Evolutionary conservation across 805 yeast genomes (phyloP).

Genomic region (Alloascoidea hylecoeti): DNA sequence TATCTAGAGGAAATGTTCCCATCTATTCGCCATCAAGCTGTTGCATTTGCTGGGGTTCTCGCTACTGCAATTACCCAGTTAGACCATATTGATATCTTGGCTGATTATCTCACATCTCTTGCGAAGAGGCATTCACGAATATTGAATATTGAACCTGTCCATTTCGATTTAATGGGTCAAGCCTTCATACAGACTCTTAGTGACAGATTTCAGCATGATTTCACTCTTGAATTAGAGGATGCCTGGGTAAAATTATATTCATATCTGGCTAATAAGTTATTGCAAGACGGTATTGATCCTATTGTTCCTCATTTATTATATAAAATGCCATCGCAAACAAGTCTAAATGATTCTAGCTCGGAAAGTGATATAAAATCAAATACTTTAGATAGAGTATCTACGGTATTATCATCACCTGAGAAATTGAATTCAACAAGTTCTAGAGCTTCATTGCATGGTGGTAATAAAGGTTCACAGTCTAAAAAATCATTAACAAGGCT

Average conservation of each 20-base stretch:
- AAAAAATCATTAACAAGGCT: too few relatives aligned
- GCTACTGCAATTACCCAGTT: conserved; percentile 51
- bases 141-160: conserved; percentile 41
- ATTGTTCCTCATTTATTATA: too few relatives aligned
- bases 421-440: too few relatives aligned
- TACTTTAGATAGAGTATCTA: too few relatives aligned
- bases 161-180: conserved; percentile 15
- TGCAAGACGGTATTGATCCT: conserved; percentile 20
- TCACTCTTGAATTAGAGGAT: conserved; percentile 13
- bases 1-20: conserved; percentile 54
- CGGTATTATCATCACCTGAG: too few relatives aligned
- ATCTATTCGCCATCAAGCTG: conserved; percentile 63
- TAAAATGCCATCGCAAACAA: too few relatives aligned
- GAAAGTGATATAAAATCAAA: too few relatives aligned
- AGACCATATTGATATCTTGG: conserved; percentile 41
- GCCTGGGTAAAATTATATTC: conserved; percentile 17
- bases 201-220: conserved; percentile 12
- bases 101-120: conserved; percentile 43
- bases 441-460: too few relatives aligned
- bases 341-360: too few relatives aligned
- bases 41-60: conserved; percentile 66
- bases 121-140: conserved; percentile 70
- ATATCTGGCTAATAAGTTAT: conserved; percentile 14
- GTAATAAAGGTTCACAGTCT: too few relatives aligned
- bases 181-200: conserved; percentile 13